A percentile compares a stretch with the other conserved stretches of the same genome.
Evolutionary conservation across 345 rosid species (phyloP).

Genomic region (Euphorbia peplus): DNA sequence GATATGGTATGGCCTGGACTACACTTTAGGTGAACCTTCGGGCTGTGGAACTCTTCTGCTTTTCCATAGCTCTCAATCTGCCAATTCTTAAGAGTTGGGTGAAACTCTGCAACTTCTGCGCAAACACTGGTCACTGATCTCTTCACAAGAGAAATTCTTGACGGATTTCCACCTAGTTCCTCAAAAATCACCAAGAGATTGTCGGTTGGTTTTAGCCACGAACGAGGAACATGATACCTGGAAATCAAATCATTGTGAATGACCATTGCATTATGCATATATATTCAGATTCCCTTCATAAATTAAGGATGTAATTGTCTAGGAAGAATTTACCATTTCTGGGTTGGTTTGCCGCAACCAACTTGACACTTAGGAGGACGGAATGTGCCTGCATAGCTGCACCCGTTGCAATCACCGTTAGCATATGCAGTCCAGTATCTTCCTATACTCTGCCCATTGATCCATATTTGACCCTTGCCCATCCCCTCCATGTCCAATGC

Average conservation of each 20-base stretch:
- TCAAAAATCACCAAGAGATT: constrained; percentile 86
- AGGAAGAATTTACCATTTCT: constrained; percentile 48
- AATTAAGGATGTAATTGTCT: no score
- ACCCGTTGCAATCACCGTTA: constrained; percentile 67
- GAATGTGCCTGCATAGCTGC: constrained; percentile 73
- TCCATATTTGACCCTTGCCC: constrained; percentile 99
- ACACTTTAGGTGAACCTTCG: constrained; percentile 86
- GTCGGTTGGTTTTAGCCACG: constrained; percentile 87
- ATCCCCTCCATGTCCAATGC: constrained; percentile 96
- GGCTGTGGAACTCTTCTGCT: constrained; percentile 75
- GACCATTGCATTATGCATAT: constrained; percentile 5
- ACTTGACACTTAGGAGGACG: constrained; percentile 77
- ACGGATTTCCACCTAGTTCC: constrained; percentile 93
- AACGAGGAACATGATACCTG: constrained; percentile 90
- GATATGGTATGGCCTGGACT: constrained; percentile 73
- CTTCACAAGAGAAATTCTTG: constrained; percentile 71
- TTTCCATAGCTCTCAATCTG: constrained; percentile 96
- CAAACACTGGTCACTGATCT: constrained; percentile 77
- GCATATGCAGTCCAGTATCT: constrained; percentile 97
- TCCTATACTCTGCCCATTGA: constrained; percentile 88
- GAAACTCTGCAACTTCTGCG: constrained; percentile 86
- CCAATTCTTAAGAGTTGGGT: constrained; percentile 95
- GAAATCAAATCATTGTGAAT: constrained; percentile 9
- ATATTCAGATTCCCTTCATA: not conserved
- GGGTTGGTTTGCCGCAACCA: constrained; percentile 97